Base-by-base conservation (phyloP, 1,284 basidiomycete genomes). In the Pseudozyma thailandica region DNA sequence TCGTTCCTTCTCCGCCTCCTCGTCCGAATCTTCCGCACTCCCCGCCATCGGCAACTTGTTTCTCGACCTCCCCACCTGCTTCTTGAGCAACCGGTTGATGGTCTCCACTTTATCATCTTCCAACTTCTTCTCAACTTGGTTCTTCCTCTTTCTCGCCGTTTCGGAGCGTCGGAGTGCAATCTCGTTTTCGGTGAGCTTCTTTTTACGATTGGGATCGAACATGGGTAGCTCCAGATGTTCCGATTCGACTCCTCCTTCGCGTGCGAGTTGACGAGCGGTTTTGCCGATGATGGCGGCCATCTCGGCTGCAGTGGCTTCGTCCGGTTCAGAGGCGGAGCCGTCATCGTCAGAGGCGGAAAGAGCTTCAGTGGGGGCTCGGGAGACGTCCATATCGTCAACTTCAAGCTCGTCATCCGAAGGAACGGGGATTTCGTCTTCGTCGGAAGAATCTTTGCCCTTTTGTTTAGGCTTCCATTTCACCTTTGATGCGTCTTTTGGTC, bases 101-200 rank as follows among this genome's bases (percentile, higher is more conserved):
- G 93, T 88, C 90, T 91, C 81, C 6, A 77, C 92, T 88, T 94
- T 94, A 82, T 95, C 93, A 76, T 95, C 93, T 80, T 94, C 92
- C 20, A 93, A 86, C 82, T 91, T 92, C 86, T 94, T 93, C 83
- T 94, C 93, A 18, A 88, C 90, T 62, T 94, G 86, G 73, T 94
- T 91, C 77, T 89, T 91, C 43, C 93, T 86, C 80, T 93, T 91
- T 28, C 92, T 86, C 0, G 92, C 92, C 0, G 90, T 92, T 84
- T 95, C 93, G 80, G 93, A 92, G 27, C 91, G 86, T 46, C 90
- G 88, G 16, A 94, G 85, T 0, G 91, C 89, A 1, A 92, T 85
- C 82, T 94, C 93, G 0, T 89, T 88, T 74, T 93, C 92, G 16
- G 92, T 93, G 5, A 93, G 85, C 12, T 89, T 87, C 73, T 90